These are phyloP conservation scores for Paraphoma sp. DNA, from an alignment of 2,329 filamentous ascomycete species.

Conservation along the genomic window DNA sequence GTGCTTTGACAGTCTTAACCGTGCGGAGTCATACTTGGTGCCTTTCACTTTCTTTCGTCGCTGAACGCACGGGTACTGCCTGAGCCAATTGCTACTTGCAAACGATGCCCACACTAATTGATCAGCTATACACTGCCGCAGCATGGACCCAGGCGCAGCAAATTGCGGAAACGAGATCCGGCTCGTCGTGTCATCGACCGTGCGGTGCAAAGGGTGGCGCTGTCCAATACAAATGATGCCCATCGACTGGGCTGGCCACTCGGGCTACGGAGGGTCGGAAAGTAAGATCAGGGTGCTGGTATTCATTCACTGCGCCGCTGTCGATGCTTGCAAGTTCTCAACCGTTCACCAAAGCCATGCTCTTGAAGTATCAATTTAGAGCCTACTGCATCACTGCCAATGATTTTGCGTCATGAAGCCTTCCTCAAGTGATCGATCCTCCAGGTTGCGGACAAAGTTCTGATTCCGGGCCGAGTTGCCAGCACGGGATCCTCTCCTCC, in stretches of 20 bases:
- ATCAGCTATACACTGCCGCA: conserved; percentile 12
- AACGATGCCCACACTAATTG: neutral
- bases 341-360: neutral
- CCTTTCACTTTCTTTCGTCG: too few species aligned
- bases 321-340: neutral
- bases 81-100: neutral
- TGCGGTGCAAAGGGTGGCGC: too few species aligned
- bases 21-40: neutral
- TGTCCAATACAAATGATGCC: too few species aligned
- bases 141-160: conserved; percentile 11
- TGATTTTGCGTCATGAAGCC: conserved; percentile 78
- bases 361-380: conserved; percentile 11
- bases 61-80: neutral
- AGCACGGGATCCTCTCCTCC: conserved; percentile 77
- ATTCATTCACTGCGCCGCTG: neutral
- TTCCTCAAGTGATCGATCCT: conserved; percentile 93
- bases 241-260: too few species aligned
- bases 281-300: neutral
- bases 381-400: conserved; percentile 63
- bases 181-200: conserved; percentile 1
- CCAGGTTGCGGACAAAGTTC: conserved; percentile 93
- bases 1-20: neutral
- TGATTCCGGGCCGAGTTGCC: conserved; percentile 68
- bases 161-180: conserved; percentile 16
- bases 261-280: neutral